Evolutionary conservation across 768 basidiomycete genomes (phyloP).

Genomic region (Termitomyces sp.): DNA sequence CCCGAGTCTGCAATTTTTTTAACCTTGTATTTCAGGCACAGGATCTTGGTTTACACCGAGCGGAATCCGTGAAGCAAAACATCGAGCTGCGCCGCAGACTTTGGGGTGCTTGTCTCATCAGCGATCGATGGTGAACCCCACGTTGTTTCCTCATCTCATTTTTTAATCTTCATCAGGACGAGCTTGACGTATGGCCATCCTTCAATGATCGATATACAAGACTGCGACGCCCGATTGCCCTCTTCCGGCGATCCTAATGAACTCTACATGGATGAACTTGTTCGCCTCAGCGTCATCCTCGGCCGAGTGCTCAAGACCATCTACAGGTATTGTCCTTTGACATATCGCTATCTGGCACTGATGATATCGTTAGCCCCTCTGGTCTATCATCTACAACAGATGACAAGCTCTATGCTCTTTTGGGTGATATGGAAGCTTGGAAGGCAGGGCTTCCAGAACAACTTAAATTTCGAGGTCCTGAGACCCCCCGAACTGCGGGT

Average conservation of each 20-base stretch:
- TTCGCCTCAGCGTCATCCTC: slow-evolving; percentile 86
- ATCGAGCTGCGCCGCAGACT: slow-evolving; percentile 85
- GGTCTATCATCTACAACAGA: slow-evolving; percentile 85
- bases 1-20: neutral
- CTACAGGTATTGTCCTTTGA: slow-evolving; percentile 55
- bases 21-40: slow-evolving; percentile 61
- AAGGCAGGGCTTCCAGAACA: slow-evolving; percentile 70
- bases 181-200: slow-evolving; percentile 91
- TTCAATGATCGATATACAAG: slow-evolving; percentile 93
- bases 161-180: slow-evolving; percentile 43
- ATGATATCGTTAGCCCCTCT: slow-evolving; percentile 54
- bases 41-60: slow-evolving; percentile 91
- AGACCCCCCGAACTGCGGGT: slow-evolving; percentile 66
- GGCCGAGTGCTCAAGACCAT: slow-evolving; percentile 91
- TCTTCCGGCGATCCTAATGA: slow-evolving; percentile 79
- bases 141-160: neutral
- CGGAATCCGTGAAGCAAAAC: slow-evolving; percentile 78
- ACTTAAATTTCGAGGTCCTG: slow-evolving; percentile 71
- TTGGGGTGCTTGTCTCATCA: slow-evolving; percentile 93
- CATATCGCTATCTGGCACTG: neutral
- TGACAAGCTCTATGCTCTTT: slow-evolving; percentile 60
- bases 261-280: slow-evolving; percentile 85
- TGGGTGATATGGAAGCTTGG: slow-evolving; percentile 73
- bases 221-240: slow-evolving; percentile 92
- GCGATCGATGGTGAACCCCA: slow-evolving; percentile 77